Conservation (phyloP, 2,329 filamentous ascomycete genomes). For the Dactylellina sp. region DNA sequence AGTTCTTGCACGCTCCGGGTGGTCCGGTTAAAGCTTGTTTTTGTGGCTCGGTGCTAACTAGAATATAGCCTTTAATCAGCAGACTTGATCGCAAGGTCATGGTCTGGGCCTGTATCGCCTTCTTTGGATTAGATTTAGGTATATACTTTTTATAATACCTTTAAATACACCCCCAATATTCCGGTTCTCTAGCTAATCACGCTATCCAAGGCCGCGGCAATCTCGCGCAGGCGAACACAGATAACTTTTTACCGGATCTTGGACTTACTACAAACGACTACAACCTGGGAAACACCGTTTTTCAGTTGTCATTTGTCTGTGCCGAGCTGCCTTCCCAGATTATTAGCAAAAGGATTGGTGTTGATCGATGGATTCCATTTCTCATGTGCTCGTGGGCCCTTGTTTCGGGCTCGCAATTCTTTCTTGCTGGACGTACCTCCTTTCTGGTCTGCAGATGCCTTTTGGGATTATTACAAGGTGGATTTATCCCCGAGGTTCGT, state of each 20-base stretch:
- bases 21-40: neutral
- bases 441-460: slow-evolving; percentile 65
- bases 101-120: slow-evolving; percentile 37
- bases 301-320: slow-evolving; percentile 69
- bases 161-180: neutral
- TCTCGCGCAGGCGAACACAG: slow-evolving; percentile 34
- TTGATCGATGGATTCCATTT: slow-evolving; percentile 72
- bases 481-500: slow-evolving; percentile 60
- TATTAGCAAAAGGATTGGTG: slow-evolving; percentile 71
- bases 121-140: slow-evolving; percentile 45
- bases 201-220: slow-evolving; percentile 22
- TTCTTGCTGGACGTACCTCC: slow-evolving; percentile 66
- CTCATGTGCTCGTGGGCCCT: slow-evolving; percentile 71
- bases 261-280: slow-evolving; percentile 61
- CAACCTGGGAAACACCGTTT: slow-evolving; percentile 71
- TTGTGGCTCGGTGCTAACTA: too few species aligned
- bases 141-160: neutral
- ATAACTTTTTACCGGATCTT: slow-evolving; percentile 19
- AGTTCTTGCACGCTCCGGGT: slow-evolving; percentile 1
- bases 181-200: neutral
- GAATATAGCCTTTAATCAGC: slow-evolving; percentile 21
- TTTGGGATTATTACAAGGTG: slow-evolving; percentile 65
- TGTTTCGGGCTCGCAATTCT: slow-evolving; percentile 68
- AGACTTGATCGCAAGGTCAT: slow-evolving; percentile 33
- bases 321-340: slow-evolving; percentile 73